Evolutionary conservation across 1,139 yeast species (phyloP).

Genomic region (Pichiaceae sp.): DNA sequence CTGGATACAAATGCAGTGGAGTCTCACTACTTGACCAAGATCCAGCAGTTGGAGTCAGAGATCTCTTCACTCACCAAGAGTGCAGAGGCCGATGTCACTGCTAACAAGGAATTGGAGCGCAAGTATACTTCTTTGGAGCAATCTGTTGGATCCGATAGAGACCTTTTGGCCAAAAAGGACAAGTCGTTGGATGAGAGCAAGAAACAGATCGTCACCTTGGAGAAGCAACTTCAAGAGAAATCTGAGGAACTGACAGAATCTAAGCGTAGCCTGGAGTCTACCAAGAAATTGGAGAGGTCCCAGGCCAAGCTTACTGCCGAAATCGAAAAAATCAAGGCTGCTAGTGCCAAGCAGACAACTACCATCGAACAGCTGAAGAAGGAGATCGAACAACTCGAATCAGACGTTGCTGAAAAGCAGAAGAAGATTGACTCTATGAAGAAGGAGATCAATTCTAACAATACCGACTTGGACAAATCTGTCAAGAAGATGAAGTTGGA

Average conservation of each 20-base stretch:
- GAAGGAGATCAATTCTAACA: conserved; percentile 12
- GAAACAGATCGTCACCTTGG: conserved; percentile 31
- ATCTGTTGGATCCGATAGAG: conserved; percentile 30
- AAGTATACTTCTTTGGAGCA: conserved; percentile 22
- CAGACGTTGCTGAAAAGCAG: conserved; percentile 18
- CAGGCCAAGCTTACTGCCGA: conserved; percentile 1
- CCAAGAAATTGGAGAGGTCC: conserved; percentile 2
- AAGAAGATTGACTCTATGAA: conserved; percentile 13
- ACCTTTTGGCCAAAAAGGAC: conserved; percentile 35
- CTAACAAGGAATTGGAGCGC: conserved; percentile 23
- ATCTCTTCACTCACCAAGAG: conserved; percentile 16
- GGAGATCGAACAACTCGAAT: conserved; percentile 25
- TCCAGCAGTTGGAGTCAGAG: conserved; percentile 42
- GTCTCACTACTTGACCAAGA: conserved; percentile 35
- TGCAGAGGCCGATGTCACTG: conserved; percentile 12
- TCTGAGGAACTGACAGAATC: conserved; percentile 9
- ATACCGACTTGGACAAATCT: conserved; percentile 9
- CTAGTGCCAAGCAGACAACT: conserved; percentile 21
- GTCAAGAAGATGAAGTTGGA: conserved; percentile 26
- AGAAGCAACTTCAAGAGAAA: conserved; percentile 20
- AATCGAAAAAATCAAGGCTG: conserved; percentile 1
- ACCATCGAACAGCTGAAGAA: conserved; percentile 28
- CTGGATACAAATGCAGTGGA: conserved; percentile 40
- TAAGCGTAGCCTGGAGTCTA: conserved; percentile 3
- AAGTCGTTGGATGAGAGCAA: conserved; percentile 31